Evolutionary conservation across 805 yeast genomes (phyloP), one percentile per base, ranked within the genome.

Genomic region (Brettanomyces nanus): DNA sequence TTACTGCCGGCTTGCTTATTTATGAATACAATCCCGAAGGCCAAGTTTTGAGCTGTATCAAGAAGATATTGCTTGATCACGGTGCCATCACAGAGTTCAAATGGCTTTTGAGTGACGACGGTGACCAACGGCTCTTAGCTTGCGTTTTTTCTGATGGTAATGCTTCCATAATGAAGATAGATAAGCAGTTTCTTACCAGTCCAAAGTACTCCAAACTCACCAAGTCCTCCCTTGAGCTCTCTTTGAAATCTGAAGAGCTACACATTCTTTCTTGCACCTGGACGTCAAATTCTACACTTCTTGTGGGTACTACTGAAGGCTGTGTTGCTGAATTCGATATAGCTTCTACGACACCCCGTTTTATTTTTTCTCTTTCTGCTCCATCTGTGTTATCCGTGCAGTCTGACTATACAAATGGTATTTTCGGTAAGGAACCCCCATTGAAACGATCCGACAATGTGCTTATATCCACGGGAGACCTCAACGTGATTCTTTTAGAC

Each of bases 131-230:
- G 11, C 33, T 58, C 19, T 26, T 54, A 6, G 54, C 53, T 2
- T 46, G 54, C 28, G 47, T 52, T n/a, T 53, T 47, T 33, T 44
- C 53, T n/a, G 53, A 56, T 40, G 62, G 61, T 4, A 28, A 44
- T 3, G 43, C 44, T 7, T 41, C 51, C 18, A 39, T 58, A 4
- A 36, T 58, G 40, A 49, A 53, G 36, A 41, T 58, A 3, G 33
- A 48, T 26, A 2, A 32, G 4, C n/a, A 30, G 6, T 48, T 51
- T 22, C 31, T 49, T 3, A 19, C n/a, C 11, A 15, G 37, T 1
- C 28, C 40, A 6, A 30, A 35, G 6, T 43, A 37, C 19, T 33
- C 45, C 6, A 38, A 42, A 15, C 32, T 52, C n/a, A 22, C 37
- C 5, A 35, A 38, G 4, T 41, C 48, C 13, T 52, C 59, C 2